Evolutionary conservation across 345 rosid genomes (phyloP).

Genomic region (Syzygium grande): DNA sequence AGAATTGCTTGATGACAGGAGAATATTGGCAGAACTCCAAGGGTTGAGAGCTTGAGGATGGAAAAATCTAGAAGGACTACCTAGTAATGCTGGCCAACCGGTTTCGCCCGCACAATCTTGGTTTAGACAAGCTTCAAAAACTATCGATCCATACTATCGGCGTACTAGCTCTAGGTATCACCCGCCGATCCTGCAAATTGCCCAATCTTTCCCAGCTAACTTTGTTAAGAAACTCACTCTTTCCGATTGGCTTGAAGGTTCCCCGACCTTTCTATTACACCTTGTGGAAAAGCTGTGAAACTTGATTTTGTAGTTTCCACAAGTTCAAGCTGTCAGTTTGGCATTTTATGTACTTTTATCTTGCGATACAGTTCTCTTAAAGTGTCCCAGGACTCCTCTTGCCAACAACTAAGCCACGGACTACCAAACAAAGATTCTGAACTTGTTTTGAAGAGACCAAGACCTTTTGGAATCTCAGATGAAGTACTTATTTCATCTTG

Average conservation of each 20-base stretch:
- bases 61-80: fast-evolving
- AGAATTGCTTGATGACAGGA: fast-evolving
- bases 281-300: not conserved
- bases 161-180: not conserved
- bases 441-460: slow-evolving; percentile 17
- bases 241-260: not conserved
- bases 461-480: slow-evolving; percentile 17
- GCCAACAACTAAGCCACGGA: slow-evolving; percentile 15
- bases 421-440: slow-evolving; percentile 20
- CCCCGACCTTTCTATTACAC: not conserved
- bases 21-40: not conserved
- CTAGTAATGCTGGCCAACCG: too few species aligned
- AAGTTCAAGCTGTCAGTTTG: not conserved
- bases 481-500: slow-evolving; percentile 12
- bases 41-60: fast-evolving
- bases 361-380: not conserved
- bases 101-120: not conserved
- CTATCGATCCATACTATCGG: too few species aligned
- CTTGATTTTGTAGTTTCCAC: not conserved
- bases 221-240: not conserved
- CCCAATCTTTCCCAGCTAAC: fast-evolving
- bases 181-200: fast-evolving
- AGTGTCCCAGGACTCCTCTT: slow-evolving; percentile 14
- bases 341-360: not conserved
- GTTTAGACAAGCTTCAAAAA: not conserved